phyloP scores from a whole-genome alignment of 139 green algal species.

The Marvania coccoides region DNA sequence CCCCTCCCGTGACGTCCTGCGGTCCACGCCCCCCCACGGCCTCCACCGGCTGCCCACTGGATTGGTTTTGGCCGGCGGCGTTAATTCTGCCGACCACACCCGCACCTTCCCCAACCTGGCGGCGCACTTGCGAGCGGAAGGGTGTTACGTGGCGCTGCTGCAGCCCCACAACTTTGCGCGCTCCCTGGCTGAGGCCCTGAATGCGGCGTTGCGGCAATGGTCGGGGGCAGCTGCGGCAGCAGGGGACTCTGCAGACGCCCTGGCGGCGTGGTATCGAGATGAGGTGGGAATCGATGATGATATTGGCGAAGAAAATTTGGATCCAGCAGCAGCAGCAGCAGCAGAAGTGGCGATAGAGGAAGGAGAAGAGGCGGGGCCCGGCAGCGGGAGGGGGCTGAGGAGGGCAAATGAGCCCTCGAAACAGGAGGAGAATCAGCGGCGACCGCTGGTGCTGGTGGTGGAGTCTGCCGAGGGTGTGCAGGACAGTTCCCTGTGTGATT shows the following conservation, averaged over 20 bases:
- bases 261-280: slow-evolving; percentile 18
- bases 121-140: slow-evolving; percentile 10
- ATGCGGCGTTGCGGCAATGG: slow-evolving; percentile 27
- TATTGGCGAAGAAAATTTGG: neutral
- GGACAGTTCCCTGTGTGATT: slow-evolving; percentile 16
- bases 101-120: slow-evolving; percentile 38
- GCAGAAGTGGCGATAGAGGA: too few species aligned
- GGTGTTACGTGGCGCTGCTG: slow-evolving; percentile 34
- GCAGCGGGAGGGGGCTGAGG: too few species aligned
- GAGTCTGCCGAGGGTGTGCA: slow-evolving; percentile 31
- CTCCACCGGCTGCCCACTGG: slow-evolving; percentile 24
- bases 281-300: neutral
- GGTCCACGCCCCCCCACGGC: neutral
- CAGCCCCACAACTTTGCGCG: slow-evolving; percentile 14
- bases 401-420: too few species aligned
- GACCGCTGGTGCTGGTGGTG: slow-evolving; percentile 44
- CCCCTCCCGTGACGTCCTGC: neutral
- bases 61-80: slow-evolving; percentile 39
- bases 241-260: slow-evolving; percentile 9
- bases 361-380: too few species aligned
- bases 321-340: too few species aligned
- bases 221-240: slow-evolving; percentile 22
- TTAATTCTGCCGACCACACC: slow-evolving; percentile 43
- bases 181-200: slow-evolving; percentile 3
- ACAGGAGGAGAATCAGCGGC: neutral